phyloP scores from a whole-genome alignment of 208 protist genomes.

The Blastocrithidia nonstop region DNA sequence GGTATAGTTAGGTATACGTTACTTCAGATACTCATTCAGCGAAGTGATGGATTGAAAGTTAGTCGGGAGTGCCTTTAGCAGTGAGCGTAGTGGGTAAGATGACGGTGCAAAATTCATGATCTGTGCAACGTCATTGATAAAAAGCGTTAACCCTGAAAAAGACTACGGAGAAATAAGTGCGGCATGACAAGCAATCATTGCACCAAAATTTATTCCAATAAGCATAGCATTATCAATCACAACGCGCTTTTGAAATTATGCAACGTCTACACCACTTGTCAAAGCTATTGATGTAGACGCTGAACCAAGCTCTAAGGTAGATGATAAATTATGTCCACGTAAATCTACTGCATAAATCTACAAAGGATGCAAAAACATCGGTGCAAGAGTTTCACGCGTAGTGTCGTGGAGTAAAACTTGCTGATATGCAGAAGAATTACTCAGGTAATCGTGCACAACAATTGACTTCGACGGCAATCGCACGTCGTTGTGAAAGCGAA shows the following conservation, averaged over 20 bases:
- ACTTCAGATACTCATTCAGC: slow-evolving; percentile 24
- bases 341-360: slow-evolving; percentile 72
- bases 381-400: not conserved
- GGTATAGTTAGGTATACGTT: slow-evolving; percentile 18
- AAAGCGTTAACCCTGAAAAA: slow-evolving; percentile 40
- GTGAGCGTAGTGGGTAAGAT: slow-evolving; percentile 9
- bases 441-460: slow-evolving; percentile 61
- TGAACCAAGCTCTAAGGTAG: slow-evolving; percentile 5
- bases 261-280: slow-evolving; percentile 37
- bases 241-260: slow-evolving; percentile 31
- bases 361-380: slow-evolving; percentile 35
- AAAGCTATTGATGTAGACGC: slow-evolving; percentile 1
- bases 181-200: slow-evolving; percentile 39
- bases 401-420: slow-evolving; percentile 28
- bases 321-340: slow-evolving; percentile 61
- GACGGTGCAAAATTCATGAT: slow-evolving; percentile 21
- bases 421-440: slow-evolving; percentile 35
- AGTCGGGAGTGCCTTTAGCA: slow-evolving; percentile 12
- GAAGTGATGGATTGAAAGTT: slow-evolving; percentile 9
- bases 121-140: slow-evolving; percentile 29
- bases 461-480: slow-evolving; percentile 41
- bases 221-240: slow-evolving; percentile 20
- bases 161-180: slow-evolving; percentile 34
- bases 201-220: slow-evolving; percentile 53
- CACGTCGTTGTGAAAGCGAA: slow-evolving; percentile 74